phyloP scores from a whole-genome alignment of 306 rosid genomes.

The Urtica urens region DNA sequence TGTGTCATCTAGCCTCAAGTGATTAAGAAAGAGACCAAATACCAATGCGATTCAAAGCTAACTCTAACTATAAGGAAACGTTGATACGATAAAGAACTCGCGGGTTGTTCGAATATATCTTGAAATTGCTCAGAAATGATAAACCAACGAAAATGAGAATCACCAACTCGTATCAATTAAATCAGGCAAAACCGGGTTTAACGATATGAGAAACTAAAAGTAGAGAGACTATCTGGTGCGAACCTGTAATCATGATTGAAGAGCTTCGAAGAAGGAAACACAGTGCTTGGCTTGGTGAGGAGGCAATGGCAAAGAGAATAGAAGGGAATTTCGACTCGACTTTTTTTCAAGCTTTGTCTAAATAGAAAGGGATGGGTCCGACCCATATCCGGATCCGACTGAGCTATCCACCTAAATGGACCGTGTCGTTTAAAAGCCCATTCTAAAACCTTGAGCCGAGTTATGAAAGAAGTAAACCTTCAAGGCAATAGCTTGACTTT shows the following conservation, averaged over 20 bases:
- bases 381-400: conserved; percentile 8
- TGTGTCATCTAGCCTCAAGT: neutral
- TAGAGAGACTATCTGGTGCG: conserved; percentile 4
- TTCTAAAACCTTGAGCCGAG: no score
- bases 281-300: conserved; percentile 60
- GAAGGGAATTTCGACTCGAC: neutral
- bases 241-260: conserved; percentile 69
- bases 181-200: neutral
- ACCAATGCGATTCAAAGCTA: neutral
- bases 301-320: conserved; percentile 33
- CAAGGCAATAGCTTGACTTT: no score
- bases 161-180: neutral
- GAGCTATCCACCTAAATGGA: no score
- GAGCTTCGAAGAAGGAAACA: conserved; percentile 10
- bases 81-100: neutral
- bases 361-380: conserved; percentile 14
- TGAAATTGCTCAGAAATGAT: neutral
- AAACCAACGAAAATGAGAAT: neutral
- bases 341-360: conserved; percentile 5
- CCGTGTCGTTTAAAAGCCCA: no score
- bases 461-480: no score
- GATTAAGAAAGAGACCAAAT: neutral
- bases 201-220: conserved; percentile 21
- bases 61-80: neutral
- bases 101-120: neutral